Evolutionary conservation across 768 basidiomycete genomes (phyloP), one percentile per base, ranked within the genome.

Genomic region (Saitozyma podzolica): DNA sequence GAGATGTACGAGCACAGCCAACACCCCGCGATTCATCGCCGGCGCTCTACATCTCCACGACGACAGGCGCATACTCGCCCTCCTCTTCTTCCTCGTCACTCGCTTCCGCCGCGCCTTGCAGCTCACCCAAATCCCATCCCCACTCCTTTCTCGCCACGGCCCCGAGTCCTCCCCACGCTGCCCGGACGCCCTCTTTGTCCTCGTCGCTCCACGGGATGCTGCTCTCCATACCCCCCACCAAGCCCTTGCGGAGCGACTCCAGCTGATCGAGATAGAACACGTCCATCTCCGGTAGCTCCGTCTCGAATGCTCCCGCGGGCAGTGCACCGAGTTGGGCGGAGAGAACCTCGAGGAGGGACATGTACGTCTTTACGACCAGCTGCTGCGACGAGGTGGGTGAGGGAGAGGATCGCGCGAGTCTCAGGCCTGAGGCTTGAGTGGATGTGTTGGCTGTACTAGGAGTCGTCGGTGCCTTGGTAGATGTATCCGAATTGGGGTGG

Each of bases 51-150:
- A 59, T 64, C 13, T 78, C 75, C 16, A 78, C 77, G 8, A 78
- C 61, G 7, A 75, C 66, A 10, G 77, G 77, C 11, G 77, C 77
- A 58, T 78, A 76, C 58, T 78, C 77, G 9, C 77, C 74, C 51
- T 76, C 75, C 64, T 78, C 76, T 16, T 75, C 74, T 19, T 67
- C 66, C 40, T 65, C 65, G 6, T 70, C 72, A 19, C 63, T 64
- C 16, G 66, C 69, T 0, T 65, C 62, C 17, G 37, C 53, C 19
- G 14, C 65, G 1, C 19, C 54, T 11, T 58, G 19, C 39, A 41
- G 56, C 41, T 45, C 61, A 5, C 48, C 61, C 16, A 78, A 39
- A 8, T 59, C 61, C 77, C 75, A 78, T 8, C 66, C 67, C 56
- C 64, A 73, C 10, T 63, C 56, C 40, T 63, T 56, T 20, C 41